phyloP scores from a whole-genome alignment of 139 green algal species.

The Ostreobium quekettii region DNA sequence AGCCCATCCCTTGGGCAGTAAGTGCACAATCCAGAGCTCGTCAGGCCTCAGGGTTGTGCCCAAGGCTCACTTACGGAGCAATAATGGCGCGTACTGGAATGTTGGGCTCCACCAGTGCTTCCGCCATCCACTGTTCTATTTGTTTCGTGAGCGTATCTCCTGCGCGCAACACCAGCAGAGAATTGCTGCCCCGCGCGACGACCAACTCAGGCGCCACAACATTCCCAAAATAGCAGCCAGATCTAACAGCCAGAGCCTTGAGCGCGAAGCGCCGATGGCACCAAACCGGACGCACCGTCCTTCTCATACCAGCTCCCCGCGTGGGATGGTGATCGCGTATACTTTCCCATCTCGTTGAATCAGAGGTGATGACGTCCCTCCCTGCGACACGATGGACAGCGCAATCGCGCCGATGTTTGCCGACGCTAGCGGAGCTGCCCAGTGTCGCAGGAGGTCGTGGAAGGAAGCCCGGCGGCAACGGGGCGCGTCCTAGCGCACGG shows the following conservation, averaged over 20 bases:
- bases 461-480: no score
- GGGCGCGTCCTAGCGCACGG: no score
- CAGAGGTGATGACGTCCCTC: no score
- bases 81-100: constrained; percentile 48
- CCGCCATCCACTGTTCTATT: constrained; percentile 44
- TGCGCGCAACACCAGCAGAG: constrained; percentile 12
- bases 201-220: background rate
- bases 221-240: background rate
- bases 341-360: no score
- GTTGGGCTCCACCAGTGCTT: constrained; percentile 7
- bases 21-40: background rate
- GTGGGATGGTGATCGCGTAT: constrained; percentile 41
- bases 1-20: background rate
- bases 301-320: constrained; percentile 59
- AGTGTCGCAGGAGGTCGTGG: no score
- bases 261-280: background rate
- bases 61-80: constrained; percentile 37
- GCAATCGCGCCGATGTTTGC: no score
- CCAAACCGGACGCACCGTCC: constrained; percentile 27
- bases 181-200: background rate
- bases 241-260: no score
- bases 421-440: no score
- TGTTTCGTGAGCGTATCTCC: constrained; percentile 26
- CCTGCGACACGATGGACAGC: no score
- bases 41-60: background rate